These are phyloP conservation scores for Cryptococcus wingfieldii DNA, from an alignment of 1,284 basidiomycete species.

Conservation along the genomic window DNA sequence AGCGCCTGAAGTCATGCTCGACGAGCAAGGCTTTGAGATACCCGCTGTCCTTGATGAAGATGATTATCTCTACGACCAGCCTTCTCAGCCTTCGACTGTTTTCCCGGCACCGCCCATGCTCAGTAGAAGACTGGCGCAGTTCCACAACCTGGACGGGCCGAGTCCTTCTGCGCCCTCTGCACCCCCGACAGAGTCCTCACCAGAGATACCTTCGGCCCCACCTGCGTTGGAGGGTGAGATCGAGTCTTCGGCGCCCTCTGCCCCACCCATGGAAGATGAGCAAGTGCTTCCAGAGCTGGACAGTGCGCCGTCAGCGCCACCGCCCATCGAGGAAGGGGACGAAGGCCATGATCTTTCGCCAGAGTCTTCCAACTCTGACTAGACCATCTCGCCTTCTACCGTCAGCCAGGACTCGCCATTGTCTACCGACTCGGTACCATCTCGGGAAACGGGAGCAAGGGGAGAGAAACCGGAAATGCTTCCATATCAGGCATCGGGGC, in stretches of 20 bases:
- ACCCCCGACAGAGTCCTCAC: neutral
- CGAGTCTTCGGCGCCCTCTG: conserved; percentile 2
- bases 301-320: neutral
- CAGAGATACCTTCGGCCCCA: conserved; percentile 19
- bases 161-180: neutral
- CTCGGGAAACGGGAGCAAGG: neutral
- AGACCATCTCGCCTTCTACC: too few species aligned
- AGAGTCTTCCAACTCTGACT: too few species aligned
- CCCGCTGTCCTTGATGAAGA: conserved; percentile 6
- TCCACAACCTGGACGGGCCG: conserved; percentile 28
- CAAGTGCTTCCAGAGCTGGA: neutral
- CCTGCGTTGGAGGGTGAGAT: conserved; percentile 5
- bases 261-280: conserved; percentile 3
- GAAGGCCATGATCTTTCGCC: neutral
- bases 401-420: too few species aligned
- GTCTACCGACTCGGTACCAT: too few species aligned
- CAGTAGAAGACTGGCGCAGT: conserved; percentile 3
- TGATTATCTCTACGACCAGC: neutral
- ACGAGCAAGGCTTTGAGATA: conserved; percentile 44
- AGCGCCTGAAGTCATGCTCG: conserved; percentile 43
- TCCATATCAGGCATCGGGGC: neutral
- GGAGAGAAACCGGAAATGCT: neutral
- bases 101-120: conserved; percentile 2
- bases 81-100: neutral
- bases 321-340: neutral